A percentile compares a stretch with the other conserved stretches of the same genome.
These are phyloP conservation scores for Setaria italica DNA, from an alignment of 202 grass and related monocot genomes.

Conservation along the genomic window DNA sequence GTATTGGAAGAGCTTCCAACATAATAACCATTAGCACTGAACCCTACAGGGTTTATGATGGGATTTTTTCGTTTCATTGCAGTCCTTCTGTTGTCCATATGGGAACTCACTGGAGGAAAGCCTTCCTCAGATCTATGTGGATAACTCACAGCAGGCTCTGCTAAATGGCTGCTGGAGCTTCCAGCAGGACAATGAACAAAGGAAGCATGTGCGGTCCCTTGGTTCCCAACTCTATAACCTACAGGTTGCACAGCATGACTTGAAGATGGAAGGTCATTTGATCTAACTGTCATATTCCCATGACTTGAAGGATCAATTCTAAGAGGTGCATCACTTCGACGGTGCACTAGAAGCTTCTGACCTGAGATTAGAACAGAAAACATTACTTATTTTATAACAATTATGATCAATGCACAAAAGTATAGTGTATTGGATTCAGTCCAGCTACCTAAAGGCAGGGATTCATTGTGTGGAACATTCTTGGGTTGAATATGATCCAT, in stretches of 20 bases:
- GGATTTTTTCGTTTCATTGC: conserved; percentile 60
- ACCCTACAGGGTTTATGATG: conserved; percentile 28
- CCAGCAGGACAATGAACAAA: conserved; percentile 45
- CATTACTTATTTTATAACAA: conserved; percentile 30
- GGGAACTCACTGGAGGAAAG: conserved; percentile 38
- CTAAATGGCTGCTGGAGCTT: conserved; percentile 39
- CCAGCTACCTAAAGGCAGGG: conserved; percentile 49
- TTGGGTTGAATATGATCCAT: conserved; percentile 52
- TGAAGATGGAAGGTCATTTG: conserved; percentile 51
- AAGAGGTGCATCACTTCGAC: conserved; percentile 40
- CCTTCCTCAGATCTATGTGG: conserved; percentile 42
- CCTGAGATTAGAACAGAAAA: conserved; percentile 47
- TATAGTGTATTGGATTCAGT: conserved; percentile 10
- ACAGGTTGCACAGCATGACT: conserved; percentile 9
- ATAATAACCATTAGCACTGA: conserved; percentile 39
- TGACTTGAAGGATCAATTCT: conserved; percentile 41
- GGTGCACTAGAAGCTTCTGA: conserved; percentile 52
- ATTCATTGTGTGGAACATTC: conserved; percentile 35
- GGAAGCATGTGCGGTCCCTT: conserved; percentile 36
- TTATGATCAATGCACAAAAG: neutral
- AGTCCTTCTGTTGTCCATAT: conserved; percentile 47
- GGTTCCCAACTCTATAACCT: conserved; percentile 41
- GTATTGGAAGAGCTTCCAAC: conserved; percentile 65
- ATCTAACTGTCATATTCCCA: conserved; percentile 36
- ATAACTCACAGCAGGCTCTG: conserved; percentile 42